A percentile compares a stretch with the other conserved stretches of the same genome.
Conservation (phyloP, 106 monocot genomes). For the Iris macrosiphon region DNA sequence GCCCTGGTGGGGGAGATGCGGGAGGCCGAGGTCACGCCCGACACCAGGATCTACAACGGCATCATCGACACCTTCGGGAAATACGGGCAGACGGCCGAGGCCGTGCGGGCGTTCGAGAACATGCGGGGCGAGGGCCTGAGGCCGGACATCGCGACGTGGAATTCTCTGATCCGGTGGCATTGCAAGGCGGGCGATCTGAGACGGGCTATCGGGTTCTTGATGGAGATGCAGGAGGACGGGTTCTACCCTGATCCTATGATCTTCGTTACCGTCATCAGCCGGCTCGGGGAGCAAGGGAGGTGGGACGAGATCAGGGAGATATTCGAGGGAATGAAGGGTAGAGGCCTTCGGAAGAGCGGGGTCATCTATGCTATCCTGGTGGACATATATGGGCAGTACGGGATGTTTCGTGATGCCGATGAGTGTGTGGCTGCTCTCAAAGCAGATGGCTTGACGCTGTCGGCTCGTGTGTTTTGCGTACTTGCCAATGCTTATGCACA, state of each 20-base stretch:
- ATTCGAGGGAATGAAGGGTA: constrained; percentile 50
- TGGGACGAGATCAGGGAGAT: constrained; percentile 56
- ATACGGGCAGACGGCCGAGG: constrained; percentile 44
- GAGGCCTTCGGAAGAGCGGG: constrained; percentile 46
- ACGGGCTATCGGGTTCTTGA: constrained; percentile 38
- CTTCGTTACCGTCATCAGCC: constrained; percentile 44
- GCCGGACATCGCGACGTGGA: constrained; percentile 68
- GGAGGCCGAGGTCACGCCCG: constrained; percentile 26
- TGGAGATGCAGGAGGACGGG: constrained; percentile 62
- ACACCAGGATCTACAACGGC: constrained; percentile 42
- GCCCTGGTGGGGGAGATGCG: constrained; percentile 53
- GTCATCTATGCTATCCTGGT: constrained; percentile 55
- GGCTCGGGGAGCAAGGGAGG: constrained; percentile 63
- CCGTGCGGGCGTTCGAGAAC: constrained; percentile 38
- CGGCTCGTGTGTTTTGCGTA: constrained; percentile 54
- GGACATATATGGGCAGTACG: constrained; percentile 90
- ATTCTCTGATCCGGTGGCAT: constrained; percentile 56
- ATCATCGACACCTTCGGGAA: constrained; percentile 66
- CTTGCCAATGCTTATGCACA: constrained; percentile 91
- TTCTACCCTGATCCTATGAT: constrained; percentile 75
- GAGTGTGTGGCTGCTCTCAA: constrained; percentile 60
- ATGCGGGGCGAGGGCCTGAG: constrained; percentile 46
- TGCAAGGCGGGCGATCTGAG: constrained; percentile 52
- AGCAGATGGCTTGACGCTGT: constrained; percentile 52
- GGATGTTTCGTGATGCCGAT: constrained; percentile 45